Conservation (phyloP, 2,329 filamentous ascomycete genomes). For the Aspergillus felis region DNA sequence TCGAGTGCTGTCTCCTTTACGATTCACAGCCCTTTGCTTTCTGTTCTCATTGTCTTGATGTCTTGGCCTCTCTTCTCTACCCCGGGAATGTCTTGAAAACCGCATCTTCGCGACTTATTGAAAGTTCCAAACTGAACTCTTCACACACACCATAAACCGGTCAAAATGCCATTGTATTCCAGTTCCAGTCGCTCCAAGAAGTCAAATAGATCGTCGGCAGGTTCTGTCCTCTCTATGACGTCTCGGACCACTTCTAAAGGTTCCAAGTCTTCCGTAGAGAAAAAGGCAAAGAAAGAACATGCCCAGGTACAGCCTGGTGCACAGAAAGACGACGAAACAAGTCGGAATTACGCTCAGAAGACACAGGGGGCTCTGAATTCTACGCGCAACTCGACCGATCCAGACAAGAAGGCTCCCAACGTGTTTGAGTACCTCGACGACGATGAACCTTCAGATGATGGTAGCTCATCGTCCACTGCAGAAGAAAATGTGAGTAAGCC, state of each 20-base stretch:
- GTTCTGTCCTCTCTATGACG: conserved; percentile 19
- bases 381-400: conserved; percentile 13
- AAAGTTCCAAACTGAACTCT: not conserved
- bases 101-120: not conserved
- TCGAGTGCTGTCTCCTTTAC: conserved; percentile 8
- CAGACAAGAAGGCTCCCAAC: conserved; percentile 26
- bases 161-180: conserved; percentile 28
- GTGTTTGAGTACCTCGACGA: conserved; percentile 40
- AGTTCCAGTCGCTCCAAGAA: conserved; percentile 23
- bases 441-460: conserved; percentile 18
- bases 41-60: conserved; percentile 10
- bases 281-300: conserved; percentile 11
- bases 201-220: conserved; percentile 22
- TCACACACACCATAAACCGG: conserved; percentile 12
- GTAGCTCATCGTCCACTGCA: conserved; percentile 14
- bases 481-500: conserved; percentile 8
- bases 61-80: conserved; percentile 1
- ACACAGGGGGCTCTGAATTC: conserved; percentile 10
- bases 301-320: conserved; percentile 6
- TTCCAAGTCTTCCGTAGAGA: conserved; percentile 16
- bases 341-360: conserved; percentile 13
- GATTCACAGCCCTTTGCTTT: conserved; percentile 1
- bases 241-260: conserved; percentile 18
- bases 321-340: conserved; percentile 11
- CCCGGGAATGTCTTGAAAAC: conserved; percentile 8